These are phyloP conservation scores for Paecilomyces fulvus DNA, from an alignment of 2,329 filamentous ascomycete genomes.

Conservation along the genomic window DNA sequence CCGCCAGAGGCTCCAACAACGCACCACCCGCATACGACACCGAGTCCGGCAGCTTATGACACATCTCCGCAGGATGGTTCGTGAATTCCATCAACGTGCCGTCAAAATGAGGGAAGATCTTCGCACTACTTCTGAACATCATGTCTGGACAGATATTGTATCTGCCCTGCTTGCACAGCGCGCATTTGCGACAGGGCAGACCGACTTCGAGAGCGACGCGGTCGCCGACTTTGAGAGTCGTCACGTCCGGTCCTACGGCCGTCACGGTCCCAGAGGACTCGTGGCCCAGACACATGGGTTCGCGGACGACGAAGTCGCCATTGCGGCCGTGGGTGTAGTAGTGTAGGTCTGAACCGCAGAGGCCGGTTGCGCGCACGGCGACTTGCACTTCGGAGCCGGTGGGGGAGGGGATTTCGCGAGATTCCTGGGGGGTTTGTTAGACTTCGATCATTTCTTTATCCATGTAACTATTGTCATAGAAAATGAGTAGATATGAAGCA, in stretches of 20 bases:
- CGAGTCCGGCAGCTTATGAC: conserved; percentile 47
- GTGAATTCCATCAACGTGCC: conserved; percentile 56
- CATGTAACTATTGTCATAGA: not conserved
- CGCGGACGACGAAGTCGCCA: conserved; percentile 72
- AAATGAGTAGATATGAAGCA: not conserved
- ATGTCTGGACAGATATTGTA: conserved; percentile 56
- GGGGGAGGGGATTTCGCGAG: conserved; percentile 40
- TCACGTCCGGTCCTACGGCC: conserved; percentile 57
- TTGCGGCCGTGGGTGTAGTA: conserved; percentile 85
- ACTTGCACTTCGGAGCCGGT: conserved; percentile 52
- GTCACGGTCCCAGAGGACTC: conserved; percentile 74
- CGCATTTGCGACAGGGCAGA: conserved; percentile 63
- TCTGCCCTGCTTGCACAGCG: conserved; percentile 46
- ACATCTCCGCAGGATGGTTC: conserved; percentile 54
- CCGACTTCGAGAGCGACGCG: conserved; percentile 90
- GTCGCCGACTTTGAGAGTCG: conserved; percentile 60
- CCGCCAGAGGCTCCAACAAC: conserved; percentile 52
- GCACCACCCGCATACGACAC: conserved; percentile 50
- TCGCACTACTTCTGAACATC: conserved; percentile 52
- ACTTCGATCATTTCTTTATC: not conserved
- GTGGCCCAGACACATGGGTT: conserved; percentile 73
- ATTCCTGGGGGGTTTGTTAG: conserved; percentile 40
- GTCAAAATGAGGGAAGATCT: conserved; percentile 53
- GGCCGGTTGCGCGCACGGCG: conserved; percentile 56
- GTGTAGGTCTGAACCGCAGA: conserved; percentile 67